These are phyloP conservation scores for Pseudogymnoascus sp. DNA, from an alignment of 2,329 filamentous ascomycete genomes.

Conservation along the genomic window DNA sequence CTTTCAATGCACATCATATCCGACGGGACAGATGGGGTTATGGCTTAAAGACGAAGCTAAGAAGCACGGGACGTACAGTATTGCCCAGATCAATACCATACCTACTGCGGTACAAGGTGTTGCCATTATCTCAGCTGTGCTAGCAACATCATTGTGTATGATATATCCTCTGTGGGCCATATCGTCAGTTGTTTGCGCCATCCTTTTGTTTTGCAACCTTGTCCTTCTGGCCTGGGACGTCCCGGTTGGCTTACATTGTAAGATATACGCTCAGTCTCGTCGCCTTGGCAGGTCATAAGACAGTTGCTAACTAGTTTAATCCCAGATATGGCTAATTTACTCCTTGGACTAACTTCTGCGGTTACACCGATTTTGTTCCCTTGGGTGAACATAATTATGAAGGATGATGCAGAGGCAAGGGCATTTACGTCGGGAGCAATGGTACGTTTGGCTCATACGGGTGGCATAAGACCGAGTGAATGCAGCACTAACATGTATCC, in stretches of 20 bases:
- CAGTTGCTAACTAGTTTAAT: slow-evolving; percentile 8
- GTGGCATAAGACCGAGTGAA: background rate
- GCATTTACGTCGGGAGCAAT: slow-evolving; percentile 30
- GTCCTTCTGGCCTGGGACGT: slow-evolving; percentile 26
- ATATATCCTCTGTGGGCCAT: slow-evolving; percentile 30
- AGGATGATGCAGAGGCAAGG: slow-evolving; percentile 25
- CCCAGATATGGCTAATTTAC: slow-evolving; percentile 17
- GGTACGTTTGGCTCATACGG: slow-evolving; percentile 14
- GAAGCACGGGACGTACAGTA: slow-evolving; percentile 20
- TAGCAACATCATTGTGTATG: slow-evolving; percentile 29
- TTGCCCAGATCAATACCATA: slow-evolving; percentile 27
- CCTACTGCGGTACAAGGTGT: slow-evolving; percentile 23
- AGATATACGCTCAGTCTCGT: background rate
- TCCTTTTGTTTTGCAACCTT: slow-evolving; percentile 22
- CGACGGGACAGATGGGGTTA: slow-evolving; percentile 20
- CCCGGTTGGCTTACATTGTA: slow-evolving; percentile 22
- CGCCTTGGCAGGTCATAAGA: background rate
- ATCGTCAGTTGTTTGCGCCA: slow-evolving; percentile 21
- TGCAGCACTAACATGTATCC: background rate
- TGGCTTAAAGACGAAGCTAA: slow-evolving; percentile 32
- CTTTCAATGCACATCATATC: slow-evolving; percentile 16
- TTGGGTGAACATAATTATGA: slow-evolving; percentile 26
- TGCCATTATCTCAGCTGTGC: slow-evolving; percentile 22
- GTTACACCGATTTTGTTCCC: slow-evolving; percentile 26
- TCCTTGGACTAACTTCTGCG: slow-evolving; percentile 24